Conservation (phyloP, 441 rosid species). For the Jatropha multifida region DNA sequence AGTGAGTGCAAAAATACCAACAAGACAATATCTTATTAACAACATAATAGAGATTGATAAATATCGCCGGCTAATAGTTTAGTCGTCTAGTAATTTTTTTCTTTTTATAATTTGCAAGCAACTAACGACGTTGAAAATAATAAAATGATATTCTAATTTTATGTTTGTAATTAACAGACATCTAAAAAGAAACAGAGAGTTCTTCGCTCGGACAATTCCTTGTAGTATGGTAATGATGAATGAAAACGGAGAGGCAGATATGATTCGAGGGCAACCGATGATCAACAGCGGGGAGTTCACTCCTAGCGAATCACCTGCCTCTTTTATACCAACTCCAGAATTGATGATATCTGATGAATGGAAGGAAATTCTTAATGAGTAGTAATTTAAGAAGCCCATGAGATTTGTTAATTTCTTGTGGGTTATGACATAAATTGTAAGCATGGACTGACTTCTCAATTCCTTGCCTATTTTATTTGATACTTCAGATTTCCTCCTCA, state of each 20-base stretch:
- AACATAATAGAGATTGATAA: too few relatives aligned
- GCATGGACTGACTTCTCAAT: too few relatives aligned
- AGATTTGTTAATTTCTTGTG: too few relatives aligned
- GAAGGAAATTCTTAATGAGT: slow-evolving; percentile 6
- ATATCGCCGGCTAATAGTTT: too few relatives aligned
- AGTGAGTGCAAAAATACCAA: too few relatives aligned
- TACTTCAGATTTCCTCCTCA: too few relatives aligned
- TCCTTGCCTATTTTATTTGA: too few relatives aligned
- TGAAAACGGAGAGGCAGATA: slow-evolving; percentile 36
- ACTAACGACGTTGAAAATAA: not conserved
- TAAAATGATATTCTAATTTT: not conserved
- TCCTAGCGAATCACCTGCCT: slow-evolving; percentile 31
- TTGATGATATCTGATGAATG: slow-evolving; percentile 30
- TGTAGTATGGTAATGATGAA: slow-evolving; percentile 50
- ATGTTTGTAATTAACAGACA: slow-evolving; percentile 28
- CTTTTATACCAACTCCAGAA: slow-evolving; percentile 34
- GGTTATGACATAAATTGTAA: too few relatives aligned
- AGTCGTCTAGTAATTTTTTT: too few relatives aligned
- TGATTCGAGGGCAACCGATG: slow-evolving; percentile 35
- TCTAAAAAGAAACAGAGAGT: slow-evolving; percentile 39
- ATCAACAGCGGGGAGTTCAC: slow-evolving; percentile 23
- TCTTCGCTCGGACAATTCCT: slow-evolving; percentile 34
- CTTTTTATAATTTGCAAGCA: not conserved
- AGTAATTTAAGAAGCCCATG: too few relatives aligned
- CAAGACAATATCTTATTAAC: too few relatives aligned